Percentiles rank a stretch among this genome's conserved stretches.
Evolutionary conservation across 257 asterid species (phyloP).

Genomic region (Craterostigma plantagineum): DNA sequence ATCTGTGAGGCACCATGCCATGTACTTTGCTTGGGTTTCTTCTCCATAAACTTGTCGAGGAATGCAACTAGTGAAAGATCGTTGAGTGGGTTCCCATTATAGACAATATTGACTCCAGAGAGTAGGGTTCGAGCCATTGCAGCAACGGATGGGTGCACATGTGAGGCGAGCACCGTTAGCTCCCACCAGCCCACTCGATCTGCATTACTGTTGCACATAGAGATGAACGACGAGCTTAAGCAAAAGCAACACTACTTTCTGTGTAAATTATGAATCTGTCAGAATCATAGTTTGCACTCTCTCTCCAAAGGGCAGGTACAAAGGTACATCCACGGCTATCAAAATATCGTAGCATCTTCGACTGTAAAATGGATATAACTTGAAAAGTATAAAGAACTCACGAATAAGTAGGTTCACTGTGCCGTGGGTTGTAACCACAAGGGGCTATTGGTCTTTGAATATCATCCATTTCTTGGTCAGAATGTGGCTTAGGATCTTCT

Average conservation of each 20-base stretch:
- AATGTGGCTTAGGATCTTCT: slow-evolving; percentile 14
- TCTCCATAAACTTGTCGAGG: slow-evolving; percentile 94
- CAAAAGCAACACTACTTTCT: too few species aligned
- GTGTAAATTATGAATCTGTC: too few species aligned
- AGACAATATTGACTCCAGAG: slow-evolving; percentile 70
- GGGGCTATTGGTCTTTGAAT: slow-evolving; percentile 20
- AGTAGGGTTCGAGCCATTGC: slow-evolving; percentile 90
- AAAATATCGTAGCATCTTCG: background rate
- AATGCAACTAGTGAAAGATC: slow-evolving; percentile 75
- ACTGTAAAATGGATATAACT: background rate
- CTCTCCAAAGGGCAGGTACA: too few species aligned
- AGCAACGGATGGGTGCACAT: slow-evolving; percentile 88
- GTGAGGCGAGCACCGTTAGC: slow-evolving; percentile 57
- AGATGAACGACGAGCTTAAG: slow-evolving; percentile 4
- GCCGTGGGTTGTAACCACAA: slow-evolving; percentile 63
- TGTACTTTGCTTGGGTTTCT: slow-evolving; percentile 63
- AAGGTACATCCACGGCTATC: too few species aligned
- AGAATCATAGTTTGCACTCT: too few species aligned
- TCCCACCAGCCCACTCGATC: slow-evolving; percentile 93
- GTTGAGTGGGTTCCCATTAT: slow-evolving; percentile 67
- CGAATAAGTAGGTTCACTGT: slow-evolving; percentile 83
- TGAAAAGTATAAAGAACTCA: slow-evolving; percentile 11
- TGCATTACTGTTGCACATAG: slow-evolving; percentile 52
- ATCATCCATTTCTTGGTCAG: slow-evolving; percentile 11
- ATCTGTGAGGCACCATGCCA: slow-evolving; percentile 93